phyloP scores from a whole-genome alignment of 345 rosid genomes.

The Boechera stricta region DNA sequence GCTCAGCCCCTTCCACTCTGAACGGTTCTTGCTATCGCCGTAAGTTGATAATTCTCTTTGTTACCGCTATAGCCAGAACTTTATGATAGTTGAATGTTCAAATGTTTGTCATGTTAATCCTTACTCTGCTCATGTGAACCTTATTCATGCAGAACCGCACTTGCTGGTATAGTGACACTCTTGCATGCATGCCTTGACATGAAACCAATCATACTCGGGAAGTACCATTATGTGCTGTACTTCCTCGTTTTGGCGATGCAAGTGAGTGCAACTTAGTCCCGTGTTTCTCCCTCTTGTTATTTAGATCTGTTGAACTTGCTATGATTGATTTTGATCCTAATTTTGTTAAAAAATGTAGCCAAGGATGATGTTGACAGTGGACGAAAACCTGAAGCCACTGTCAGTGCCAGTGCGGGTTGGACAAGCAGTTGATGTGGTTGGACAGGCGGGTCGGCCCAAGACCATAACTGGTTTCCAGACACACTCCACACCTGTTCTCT shows the following conservation, averaged over 20 bases:
- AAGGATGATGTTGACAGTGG: conserved; percentile 92
- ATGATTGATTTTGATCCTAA: conserved; percentile 13
- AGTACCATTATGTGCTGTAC: conserved; percentile 89
- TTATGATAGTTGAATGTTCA: conserved; percentile 11
- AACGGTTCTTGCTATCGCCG: conserved; percentile 89
- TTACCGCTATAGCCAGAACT: neutral
- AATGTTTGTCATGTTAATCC: neutral
- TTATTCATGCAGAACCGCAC: conserved; percentile 66
- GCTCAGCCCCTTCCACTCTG: conserved; percentile 92
- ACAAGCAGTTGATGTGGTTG: conserved; percentile 96
- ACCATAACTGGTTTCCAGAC: conserved; percentile 98
- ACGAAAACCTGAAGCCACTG: conserved; percentile 79
- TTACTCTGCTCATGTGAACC: neutral
- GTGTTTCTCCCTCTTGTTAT: neutral
- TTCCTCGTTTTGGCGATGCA: conserved; percentile 96
- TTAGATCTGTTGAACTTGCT: neutral
- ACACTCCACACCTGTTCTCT: conserved; percentile 89
- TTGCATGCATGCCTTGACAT: conserved; percentile 93
- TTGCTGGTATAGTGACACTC: conserved; percentile 82
- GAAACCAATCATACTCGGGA: conserved; percentile 80
- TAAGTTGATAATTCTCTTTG: conserved; percentile 47
- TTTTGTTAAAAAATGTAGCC: conserved; percentile 58
- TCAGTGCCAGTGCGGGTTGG: conserved; percentile 95
- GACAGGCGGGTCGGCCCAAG: conserved; percentile 96
- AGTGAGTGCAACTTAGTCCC: conserved; percentile 47